Conservation (phyloP, 345 rosid genomes). For the Alliaria petiolata region DNA sequence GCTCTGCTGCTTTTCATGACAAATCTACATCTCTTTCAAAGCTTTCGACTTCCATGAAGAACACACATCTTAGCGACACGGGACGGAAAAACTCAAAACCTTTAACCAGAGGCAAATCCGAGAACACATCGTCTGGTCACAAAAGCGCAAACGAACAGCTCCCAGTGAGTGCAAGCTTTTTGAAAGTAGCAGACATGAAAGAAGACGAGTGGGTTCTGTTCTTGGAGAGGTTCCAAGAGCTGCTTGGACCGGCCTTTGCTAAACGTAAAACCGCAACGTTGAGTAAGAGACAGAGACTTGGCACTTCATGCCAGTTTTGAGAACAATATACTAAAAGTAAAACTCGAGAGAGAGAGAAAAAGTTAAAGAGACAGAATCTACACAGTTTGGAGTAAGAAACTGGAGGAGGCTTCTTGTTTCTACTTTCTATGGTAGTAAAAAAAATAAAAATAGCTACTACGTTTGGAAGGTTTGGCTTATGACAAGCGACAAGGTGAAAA, state of each 20-base stretch:
- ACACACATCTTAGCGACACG: constrained; percentile 53
- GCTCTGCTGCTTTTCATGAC: constrained; percentile 26
- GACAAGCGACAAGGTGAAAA: constrained; percentile 26
- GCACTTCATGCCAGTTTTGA: constrained; percentile 99
- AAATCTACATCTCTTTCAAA: constrained; percentile 49
- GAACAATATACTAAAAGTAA: constrained; percentile 17
- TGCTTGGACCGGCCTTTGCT: constrained; percentile 65
- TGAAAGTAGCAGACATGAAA: constrained; percentile 77
- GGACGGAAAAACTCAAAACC: constrained; percentile 38
- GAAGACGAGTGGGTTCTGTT: constrained; percentile 83
- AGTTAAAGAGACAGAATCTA: constrained; percentile 14
- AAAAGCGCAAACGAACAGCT: constrained; percentile 91
- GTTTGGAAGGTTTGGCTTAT: constrained; percentile 34
- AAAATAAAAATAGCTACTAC: constrained; percentile 13
- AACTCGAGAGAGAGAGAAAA: background rate
- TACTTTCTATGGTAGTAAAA: constrained; percentile 22
- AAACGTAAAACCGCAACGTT: constrained; percentile 59
- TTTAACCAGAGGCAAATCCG: constrained; percentile 42
- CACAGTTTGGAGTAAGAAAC: constrained; percentile 16
- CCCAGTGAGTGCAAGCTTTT: constrained; percentile 70
- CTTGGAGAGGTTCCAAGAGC: constrained; percentile 69
- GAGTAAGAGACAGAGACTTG: constrained; percentile 94
- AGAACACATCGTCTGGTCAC: constrained; percentile 70
- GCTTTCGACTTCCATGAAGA: constrained; percentile 75
- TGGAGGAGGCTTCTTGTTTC: constrained; percentile 9